A percentile compares a stretch with the other conserved stretches of the same genome.
Evolutionary conservation across 352 stramenopile genomes (phyloP).

Genomic region (Globisporangium orthogonon): DNA sequence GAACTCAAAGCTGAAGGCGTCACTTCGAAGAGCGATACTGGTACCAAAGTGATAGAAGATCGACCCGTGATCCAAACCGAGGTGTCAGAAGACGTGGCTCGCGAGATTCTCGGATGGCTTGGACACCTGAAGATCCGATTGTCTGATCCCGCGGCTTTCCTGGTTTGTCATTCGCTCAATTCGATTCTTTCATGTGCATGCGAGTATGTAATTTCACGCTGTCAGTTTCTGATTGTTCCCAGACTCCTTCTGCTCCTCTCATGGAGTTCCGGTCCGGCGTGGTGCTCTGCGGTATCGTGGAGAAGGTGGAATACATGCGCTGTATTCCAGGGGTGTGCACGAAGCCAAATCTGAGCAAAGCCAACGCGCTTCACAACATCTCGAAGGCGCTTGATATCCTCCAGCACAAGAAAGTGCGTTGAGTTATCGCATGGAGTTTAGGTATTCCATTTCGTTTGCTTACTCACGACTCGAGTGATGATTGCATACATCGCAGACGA

Average conservation of each 20-base stretch:
- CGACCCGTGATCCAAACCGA: neutral
- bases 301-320: constrained; percentile 67
- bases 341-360: constrained; percentile 28
- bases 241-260: constrained; percentile 26
- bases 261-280: constrained; percentile 53
- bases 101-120: constrained; percentile 33
- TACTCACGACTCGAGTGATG: neutral
- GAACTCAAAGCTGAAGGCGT: neutral
- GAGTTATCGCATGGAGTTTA: neutral
- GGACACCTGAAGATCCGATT: constrained; percentile 27
- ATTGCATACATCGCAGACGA: constrained; percentile 19
- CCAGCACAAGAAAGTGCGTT: constrained; percentile 49
- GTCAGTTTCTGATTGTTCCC: neutral
- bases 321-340: constrained; percentile 39
- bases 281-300: constrained; percentile 55
- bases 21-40: neutral
- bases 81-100: constrained; percentile 3
- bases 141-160: constrained; percentile 17
- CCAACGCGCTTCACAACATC: constrained; percentile 71
- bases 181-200: neutral
- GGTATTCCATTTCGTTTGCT: neutral
- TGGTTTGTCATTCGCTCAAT: constrained; percentile 14
- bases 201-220: neutral
- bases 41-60: neutral
- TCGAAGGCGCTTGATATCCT: constrained; percentile 53